A percentile compares a stretch with the other conserved stretches of the same genome.
These are phyloP conservation scores for Aspergillus fischeri DNA, from an alignment of 2,329 filamentous ascomycete species.

Conservation along the genomic window DNA sequence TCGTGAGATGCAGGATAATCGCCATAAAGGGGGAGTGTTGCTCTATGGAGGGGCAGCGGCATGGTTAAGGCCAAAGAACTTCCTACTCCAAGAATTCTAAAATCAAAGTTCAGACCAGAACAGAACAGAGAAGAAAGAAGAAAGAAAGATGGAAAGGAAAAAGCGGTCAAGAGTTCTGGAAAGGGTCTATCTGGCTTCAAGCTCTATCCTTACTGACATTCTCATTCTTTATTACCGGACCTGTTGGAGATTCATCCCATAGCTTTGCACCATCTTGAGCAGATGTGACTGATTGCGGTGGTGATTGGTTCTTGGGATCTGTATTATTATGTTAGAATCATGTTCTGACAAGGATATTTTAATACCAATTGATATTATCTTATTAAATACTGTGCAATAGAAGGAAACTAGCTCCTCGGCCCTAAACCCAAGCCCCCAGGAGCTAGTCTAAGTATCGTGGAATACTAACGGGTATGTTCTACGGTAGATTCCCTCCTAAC, in stretches of 20 bases:
- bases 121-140: background rate
- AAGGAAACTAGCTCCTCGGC: background rate
- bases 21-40: background rate
- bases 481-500: no score
- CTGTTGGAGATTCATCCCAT: conserved; percentile 4
- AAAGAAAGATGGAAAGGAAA: background rate
- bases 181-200: conserved; percentile 12
- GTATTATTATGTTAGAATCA: background rate
- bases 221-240: no score
- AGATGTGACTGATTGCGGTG: conserved; percentile 3
- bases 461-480: background rate
- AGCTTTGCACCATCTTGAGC: conserved; percentile 10
- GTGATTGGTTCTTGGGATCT: conserved; percentile 1
- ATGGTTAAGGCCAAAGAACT: background rate
- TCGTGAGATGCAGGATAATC: background rate
- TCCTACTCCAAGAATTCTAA: background rate
- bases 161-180: conserved; percentile 16
- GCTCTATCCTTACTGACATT: background rate
- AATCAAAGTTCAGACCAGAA: conserved; percentile 1
- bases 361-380: background rate
- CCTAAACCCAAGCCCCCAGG: background rate
- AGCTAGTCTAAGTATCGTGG: background rate
- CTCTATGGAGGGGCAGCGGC: background rate
- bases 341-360: background rate
- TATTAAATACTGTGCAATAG: background rate